Evolutionary conservation across 2,329 filamentous ascomycete species (phyloP).

Genomic region (Neocucurbitaria cava): DNA sequence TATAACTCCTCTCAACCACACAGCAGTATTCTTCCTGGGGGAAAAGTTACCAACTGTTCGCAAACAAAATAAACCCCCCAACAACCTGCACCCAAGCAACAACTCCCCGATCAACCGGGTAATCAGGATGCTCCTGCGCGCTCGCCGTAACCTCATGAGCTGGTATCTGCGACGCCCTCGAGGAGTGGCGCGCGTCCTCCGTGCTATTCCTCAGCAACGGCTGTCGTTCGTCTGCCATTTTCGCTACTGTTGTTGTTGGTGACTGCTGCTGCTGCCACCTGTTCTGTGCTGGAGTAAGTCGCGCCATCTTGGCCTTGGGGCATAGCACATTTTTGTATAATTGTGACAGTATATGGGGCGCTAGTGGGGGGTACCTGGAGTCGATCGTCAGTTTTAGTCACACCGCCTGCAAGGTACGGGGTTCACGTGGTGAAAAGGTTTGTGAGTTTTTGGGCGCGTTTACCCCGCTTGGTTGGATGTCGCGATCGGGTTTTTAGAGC

Average conservation of each 20-base stretch:
- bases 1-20: not conserved
- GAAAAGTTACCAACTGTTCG: slow-evolving; percentile 46
- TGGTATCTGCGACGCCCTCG: slow-evolving; percentile 3
- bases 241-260: too few species aligned
- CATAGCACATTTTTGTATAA: not conserved
- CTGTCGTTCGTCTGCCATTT: slow-evolving; percentile 13
- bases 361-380: slow-evolving; percentile 3
- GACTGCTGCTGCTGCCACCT: slow-evolving; percentile 2
- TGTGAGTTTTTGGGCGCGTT: not conserved
- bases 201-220: slow-evolving; percentile 14
- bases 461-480: not conserved
- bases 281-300: slow-evolving; percentile 2
- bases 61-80: slow-evolving; percentile 52
- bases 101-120: slow-evolving; percentile 37
- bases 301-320: slow-evolving; percentile 1
- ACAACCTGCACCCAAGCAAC: slow-evolving; percentile 54
- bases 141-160: slow-evolving; percentile 16
- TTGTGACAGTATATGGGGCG: not conserved
- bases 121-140: slow-evolving; percentile 14
- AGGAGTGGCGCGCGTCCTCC: not conserved
- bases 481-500: not conserved
- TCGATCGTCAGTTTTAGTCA: slow-evolving; percentile 11
- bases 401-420: slow-evolving; percentile 9
- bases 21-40: not conserved
- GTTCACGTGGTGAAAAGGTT: slow-evolving; percentile 3